Evolutionary conservation across 805 yeast species (phyloP), one percentile per base, ranked within the genome.

Genomic region (Ogataea nonfermentans): DNA sequence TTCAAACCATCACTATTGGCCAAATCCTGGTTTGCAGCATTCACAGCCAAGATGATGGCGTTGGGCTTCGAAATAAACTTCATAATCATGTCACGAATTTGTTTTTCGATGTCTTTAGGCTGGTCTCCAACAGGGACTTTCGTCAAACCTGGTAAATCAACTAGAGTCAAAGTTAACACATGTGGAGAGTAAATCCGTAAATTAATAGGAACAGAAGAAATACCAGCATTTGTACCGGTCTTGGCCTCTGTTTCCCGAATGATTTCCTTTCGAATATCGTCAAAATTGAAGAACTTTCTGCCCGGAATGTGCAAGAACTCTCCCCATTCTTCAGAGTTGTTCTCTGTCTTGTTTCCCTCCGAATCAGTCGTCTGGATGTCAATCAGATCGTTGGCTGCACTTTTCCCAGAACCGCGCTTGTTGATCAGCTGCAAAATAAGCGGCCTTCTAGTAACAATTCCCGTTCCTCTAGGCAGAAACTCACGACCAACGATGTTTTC

Each of bases 61-160:
- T 93, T 91, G 42, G 98, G 98, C 56, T 89, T 89, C 19, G 96
- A 83, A 50, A 93, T 90, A 61, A 84, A 93, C 65, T 89, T 90
- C 74, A 93, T 73, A 33, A 93, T 72, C 88, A 93, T 83, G 49
- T 89, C 95, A 58, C 89, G 81, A 56, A 93, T 93, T 67, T 88
- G 97, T 49, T 76, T 79, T 68, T 93, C 99, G 51, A 93, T 93
- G 64, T 93, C 99, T 55, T 85, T 84, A 40, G 99, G 99, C 67
- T 93, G 99, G 67, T 93, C 99, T 35, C 99, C 99, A 40, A 93
- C 96, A 4, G 99, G 99, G 26, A 93, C 99, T 62, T 93, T 93
- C 28, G 99, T 93, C 57, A 93, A 76, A 45, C 99, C 99, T 8
- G 99, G 99, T 56, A 93, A 75, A 67, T 93, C 99, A 28, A 93